A percentile compares a stretch with the other conserved stretches of the same genome.
phyloP scores from a whole-genome alignment of 2,329 filamentous ascomycete species.

The Cryphonectria parasitica region DNA sequence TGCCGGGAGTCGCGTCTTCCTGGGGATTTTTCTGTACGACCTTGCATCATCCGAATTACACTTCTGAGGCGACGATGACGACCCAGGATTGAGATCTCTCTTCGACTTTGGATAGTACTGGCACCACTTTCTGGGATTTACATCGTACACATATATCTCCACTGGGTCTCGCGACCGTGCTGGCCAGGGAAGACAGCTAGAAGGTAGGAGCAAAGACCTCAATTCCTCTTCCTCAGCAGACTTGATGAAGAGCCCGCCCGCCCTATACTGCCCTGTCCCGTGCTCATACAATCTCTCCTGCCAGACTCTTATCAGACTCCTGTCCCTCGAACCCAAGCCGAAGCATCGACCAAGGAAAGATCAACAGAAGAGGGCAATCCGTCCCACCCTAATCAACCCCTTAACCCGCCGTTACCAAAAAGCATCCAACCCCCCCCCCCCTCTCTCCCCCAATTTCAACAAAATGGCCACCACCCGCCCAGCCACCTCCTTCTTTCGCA shows the following conservation, averaged over 20 bases:
- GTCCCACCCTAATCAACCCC: too few relatives aligned
- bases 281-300: not conserved
- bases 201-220: not conserved
- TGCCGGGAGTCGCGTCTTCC: not conserved
- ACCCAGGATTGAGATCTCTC: too few relatives aligned
- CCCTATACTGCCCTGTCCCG: not conserved
- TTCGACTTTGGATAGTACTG: not conserved
- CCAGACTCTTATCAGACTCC: not conserved
- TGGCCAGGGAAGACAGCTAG: not conserved
- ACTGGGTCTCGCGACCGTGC: not conserved
- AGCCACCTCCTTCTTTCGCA: conserved; percentile 82
- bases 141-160: not conserved
- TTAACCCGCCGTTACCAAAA: too few relatives aligned
- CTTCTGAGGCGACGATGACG: not conserved
- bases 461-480: conserved; percentile 14
- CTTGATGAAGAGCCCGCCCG: not conserved
- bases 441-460: not conserved
- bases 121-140: too few relatives aligned
- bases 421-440: not conserved
- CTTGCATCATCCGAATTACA: not conserved
- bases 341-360: not conserved
- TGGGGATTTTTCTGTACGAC: not conserved
- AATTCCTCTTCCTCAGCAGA: not conserved
- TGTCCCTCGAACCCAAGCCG: not conserved
- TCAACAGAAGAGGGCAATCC: not conserved